Evolutionary conservation across 139 green algal species (phyloP).

Genomic region (Yamagishiella unicocca): DNA sequence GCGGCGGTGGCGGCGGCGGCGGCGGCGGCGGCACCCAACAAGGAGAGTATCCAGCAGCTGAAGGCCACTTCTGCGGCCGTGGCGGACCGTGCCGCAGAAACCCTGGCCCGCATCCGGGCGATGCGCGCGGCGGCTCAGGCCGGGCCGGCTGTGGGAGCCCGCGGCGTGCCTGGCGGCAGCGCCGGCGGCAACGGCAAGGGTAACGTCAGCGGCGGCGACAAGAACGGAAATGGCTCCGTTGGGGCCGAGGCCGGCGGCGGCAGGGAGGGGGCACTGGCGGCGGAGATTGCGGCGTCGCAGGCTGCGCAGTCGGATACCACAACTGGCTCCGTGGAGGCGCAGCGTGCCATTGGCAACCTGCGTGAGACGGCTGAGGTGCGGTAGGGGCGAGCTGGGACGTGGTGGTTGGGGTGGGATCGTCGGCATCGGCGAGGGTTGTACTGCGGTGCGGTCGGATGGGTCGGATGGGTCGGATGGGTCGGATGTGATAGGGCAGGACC

Average conservation of each 20-base stretch:
- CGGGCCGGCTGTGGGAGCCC: background rate
- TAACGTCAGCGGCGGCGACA: background rate
- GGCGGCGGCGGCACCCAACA: background rate
- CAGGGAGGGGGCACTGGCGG: background rate
- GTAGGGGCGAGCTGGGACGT: background rate
- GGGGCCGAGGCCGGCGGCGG: background rate
- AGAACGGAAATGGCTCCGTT: background rate
- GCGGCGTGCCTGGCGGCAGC: background rate
- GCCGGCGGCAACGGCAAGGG: background rate
- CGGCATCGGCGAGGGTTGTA: background rate
- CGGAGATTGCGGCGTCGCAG: background rate
- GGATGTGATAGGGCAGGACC: too few relatives aligned
- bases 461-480: too few relatives aligned
- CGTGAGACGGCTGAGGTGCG: background rate
- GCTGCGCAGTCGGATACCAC: background rate
- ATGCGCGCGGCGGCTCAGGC: background rate
- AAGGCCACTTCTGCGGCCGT: constrained; percentile 26
- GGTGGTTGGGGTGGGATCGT: background rate
- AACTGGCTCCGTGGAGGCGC: background rate
- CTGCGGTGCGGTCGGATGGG: too few relatives aligned
- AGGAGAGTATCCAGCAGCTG: constrained; percentile 29
- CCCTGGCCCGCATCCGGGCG: constrained; percentile 36
- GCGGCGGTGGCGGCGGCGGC: background rate
- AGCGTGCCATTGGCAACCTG: too few relatives aligned
- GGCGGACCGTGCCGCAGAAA: constrained; percentile 29